These are phyloP conservation scores for Saturnispora gosingensis DNA, from an alignment of 805 yeast species.

Conservation along the genomic window DNA sequence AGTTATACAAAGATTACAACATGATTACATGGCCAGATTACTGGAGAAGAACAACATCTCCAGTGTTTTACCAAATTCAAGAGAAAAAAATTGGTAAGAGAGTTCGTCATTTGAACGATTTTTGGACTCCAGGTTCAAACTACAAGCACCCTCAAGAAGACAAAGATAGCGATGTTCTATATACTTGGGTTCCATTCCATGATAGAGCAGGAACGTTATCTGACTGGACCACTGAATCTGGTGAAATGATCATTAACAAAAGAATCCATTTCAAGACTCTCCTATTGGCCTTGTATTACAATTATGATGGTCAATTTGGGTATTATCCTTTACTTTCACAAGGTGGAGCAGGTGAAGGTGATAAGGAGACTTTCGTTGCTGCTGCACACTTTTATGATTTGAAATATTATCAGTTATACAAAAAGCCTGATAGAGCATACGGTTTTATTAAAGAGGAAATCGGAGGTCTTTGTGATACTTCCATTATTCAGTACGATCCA, in stretches of 20 bases:
- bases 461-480: conserved; percentile 14
- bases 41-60: conserved; percentile 60
- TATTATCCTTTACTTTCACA: conserved; percentile 50
- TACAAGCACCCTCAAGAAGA: conserved; percentile 12
- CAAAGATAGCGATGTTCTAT: conserved; percentile 20
- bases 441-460: conserved; percentile 8
- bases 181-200: conserved; percentile 36
- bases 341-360: conserved; percentile 67
- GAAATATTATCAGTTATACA: conserved; percentile 44
- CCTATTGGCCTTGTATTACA: conserved; percentile 49
- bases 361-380: conserved; percentile 68
- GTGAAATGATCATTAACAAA: conserved; percentile 52
- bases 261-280: conserved; percentile 44
- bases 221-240: conserved; percentile 55
- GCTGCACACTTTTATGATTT: conserved; percentile 47
- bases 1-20: conserved; percentile 35
- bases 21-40: conserved; percentile 66
- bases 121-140: conserved; percentile 15
- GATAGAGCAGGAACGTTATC: conserved; percentile 54
- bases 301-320: conserved; percentile 49
- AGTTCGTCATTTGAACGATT: conserved; percentile 27
- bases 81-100: conserved; percentile 28
- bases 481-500: conserved; percentile 17
- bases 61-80: conserved; percentile 49
- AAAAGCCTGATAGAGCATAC: conserved; percentile 14